These are phyloP conservation scores for Leccinum pallidistipes DNA, from an alignment of 1,284 basidiomycete species.

Conservation along the genomic window DNA sequence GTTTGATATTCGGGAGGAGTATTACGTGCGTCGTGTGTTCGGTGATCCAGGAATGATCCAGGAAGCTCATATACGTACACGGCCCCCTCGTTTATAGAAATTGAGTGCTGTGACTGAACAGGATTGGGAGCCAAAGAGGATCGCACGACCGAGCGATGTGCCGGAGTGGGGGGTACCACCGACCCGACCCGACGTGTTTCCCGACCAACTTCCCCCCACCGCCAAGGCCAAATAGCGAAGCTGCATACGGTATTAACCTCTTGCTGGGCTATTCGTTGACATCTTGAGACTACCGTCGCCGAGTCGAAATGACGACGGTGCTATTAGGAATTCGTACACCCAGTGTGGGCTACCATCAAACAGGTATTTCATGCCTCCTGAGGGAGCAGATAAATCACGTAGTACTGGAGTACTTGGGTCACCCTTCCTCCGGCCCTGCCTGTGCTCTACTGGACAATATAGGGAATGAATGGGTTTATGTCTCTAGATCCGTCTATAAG, in stretches of 20 bases:
- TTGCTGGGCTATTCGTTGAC: not conserved
- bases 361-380: not conserved
- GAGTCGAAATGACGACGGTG: not conserved
- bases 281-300: not conserved
- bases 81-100: slow-evolving; percentile 47
- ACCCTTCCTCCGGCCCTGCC: not conserved
- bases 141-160: slow-evolving; percentile 77
- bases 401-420: not conserved
- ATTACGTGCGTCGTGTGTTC: slow-evolving; percentile 70
- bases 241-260: not conserved
- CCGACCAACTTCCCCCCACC: slow-evolving; percentile 20
- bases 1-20: slow-evolving; percentile 94
- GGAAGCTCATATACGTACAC: not conserved
- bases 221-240: slow-evolving; percentile 7
- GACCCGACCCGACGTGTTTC: slow-evolving; percentile 33
- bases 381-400: not conserved
- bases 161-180: slow-evolving; percentile 91
- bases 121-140: slow-evolving; percentile 88
- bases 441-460: not conserved
- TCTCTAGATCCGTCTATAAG: not conserved
- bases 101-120: slow-evolving; percentile 61
- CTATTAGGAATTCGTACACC: not conserved
- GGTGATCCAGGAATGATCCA: not conserved
- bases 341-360: not conserved
- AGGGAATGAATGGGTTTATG: not conserved